These are phyloP conservation scores for Ophiostoma sp. DNA, from an alignment of 2,329 filamentous ascomycete genomes.

Conservation along the genomic window DNA sequence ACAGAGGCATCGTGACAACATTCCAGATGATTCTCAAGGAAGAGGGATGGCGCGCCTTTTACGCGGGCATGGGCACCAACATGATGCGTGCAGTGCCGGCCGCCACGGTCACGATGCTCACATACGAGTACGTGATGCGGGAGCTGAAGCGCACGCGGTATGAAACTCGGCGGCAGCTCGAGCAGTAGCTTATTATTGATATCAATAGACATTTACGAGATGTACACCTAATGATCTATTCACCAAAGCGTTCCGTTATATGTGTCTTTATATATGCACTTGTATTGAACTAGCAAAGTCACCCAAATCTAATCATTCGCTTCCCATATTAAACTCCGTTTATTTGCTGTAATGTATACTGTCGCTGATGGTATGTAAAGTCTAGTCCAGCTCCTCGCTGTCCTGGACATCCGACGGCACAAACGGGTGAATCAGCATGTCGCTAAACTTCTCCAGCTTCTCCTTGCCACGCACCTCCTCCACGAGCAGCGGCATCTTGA, in stretches of 20 bases:
- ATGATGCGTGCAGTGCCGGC: constrained; percentile 93
- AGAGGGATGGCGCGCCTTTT: constrained; percentile 95
- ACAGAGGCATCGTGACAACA: constrained; percentile 74
- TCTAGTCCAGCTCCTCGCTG: constrained; percentile 12
- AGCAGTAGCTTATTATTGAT: constrained; percentile 9
- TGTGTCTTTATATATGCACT: neutral
- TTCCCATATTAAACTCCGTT: neutral
- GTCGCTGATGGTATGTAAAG: neutral
- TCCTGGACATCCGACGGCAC: constrained; percentile 50
- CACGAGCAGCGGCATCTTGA: constrained; percentile 93
- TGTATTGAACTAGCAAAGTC: neutral
- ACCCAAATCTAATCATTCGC: neutral
- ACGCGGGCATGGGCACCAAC: constrained; percentile 95
- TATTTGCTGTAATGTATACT: neutral
- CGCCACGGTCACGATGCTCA: constrained; percentile 95
- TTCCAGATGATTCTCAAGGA: constrained; percentile 79
- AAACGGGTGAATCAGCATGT: constrained; percentile 75
- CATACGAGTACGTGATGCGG: constrained; percentile 75
- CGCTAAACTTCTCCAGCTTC: constrained; percentile 81
- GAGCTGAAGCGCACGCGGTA: constrained; percentile 43
- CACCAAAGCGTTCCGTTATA: neutral
- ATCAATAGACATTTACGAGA: neutral
- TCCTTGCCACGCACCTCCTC: constrained; percentile 97
- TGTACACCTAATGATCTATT: neutral
- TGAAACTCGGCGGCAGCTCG: constrained; percentile 37